A percentile compares a stretch with the other conserved stretches of the same genome.
phyloP scores from a whole-genome alignment of 2,329 filamentous ascomycete genomes.

The Aspergillus transmontanensis region DNA sequence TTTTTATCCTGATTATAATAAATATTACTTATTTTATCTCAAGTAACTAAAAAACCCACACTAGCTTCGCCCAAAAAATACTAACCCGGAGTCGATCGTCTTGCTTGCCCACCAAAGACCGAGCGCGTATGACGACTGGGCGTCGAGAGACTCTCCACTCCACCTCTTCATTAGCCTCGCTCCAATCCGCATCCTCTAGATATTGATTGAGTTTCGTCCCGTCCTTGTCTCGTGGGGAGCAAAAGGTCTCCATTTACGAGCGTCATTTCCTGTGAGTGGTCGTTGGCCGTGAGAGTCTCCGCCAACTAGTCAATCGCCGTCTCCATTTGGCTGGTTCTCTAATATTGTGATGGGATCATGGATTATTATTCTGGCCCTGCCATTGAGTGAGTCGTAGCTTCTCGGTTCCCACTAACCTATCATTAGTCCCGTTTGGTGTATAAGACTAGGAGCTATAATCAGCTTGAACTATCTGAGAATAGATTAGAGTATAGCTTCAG shows the following conservation, averaged over 20 bases:
- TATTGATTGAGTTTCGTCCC: constrained; percentile 25
- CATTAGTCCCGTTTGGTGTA: background rate
- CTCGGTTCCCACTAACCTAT: background rate
- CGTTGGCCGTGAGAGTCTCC: constrained; percentile 10
- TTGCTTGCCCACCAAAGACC: constrained; percentile 1
- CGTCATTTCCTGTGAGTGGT: constrained; percentile 25
- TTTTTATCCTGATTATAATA: background rate
- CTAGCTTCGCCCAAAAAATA: background rate
- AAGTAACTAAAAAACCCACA: constrained; percentile 9
- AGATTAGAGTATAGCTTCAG: constrained; percentile 1
- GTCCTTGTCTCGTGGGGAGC: constrained; percentile 20
- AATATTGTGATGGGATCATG: constrained; percentile 6
- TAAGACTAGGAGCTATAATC: constrained; percentile 5
- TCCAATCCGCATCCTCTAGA: constrained; percentile 15
- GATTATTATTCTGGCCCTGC: background rate
- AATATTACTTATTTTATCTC: background rate
- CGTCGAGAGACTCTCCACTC: constrained; percentile 9
- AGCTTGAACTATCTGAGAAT: background rate
- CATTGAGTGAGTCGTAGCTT: background rate
- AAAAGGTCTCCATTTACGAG: constrained; percentile 13
- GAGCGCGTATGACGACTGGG: constrained; percentile 5
- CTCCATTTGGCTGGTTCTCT: constrained; percentile 9
- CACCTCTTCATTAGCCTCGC: constrained; percentile 13
- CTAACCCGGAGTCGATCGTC: constrained; percentile 19
- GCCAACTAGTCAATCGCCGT: constrained; percentile 11